A percentile compares a stretch with the other conserved stretches of the same genome.
Evolutionary conservation across 2,329 filamentous ascomycete species (phyloP).

Genomic region (Apiospora phragmitis): DNA sequence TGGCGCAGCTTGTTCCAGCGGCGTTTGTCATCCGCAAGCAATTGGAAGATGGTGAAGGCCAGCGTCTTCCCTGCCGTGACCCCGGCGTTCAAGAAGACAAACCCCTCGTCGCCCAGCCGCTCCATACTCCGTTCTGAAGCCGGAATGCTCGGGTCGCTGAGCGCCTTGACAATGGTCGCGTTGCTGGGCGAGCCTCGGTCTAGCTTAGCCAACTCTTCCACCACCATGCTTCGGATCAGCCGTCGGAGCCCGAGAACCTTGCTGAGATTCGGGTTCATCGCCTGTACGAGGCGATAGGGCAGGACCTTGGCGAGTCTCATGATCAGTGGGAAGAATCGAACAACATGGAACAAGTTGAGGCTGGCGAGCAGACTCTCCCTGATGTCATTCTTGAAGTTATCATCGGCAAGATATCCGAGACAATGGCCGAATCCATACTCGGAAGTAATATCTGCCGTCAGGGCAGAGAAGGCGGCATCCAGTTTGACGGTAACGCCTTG

Average conservation of each 20-base stretch:
- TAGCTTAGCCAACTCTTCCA: no score
- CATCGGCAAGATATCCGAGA: background rate
- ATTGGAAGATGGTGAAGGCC: background rate
- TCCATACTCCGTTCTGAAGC: background rate
- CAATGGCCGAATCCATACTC: background rate
- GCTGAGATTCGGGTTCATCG: no score
- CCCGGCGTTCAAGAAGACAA: background rate
- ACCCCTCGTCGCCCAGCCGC: background rate
- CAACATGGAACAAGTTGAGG: background rate
- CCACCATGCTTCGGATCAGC: no score
- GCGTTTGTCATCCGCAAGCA: background rate
- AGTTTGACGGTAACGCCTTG: background rate
- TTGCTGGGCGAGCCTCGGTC: no score
- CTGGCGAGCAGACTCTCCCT: background rate
- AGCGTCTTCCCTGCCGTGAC: background rate
- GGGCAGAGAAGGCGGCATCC: background rate
- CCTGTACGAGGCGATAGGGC: no score
- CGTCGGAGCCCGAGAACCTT: no score
- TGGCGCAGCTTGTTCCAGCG: no score
- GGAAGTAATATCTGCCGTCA: background rate
- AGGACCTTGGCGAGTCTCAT: no score
- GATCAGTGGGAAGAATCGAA: background rate
- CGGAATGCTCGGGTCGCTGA: background rate
- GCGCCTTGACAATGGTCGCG: background rate
- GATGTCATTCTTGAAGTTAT: background rate